Conservation (phyloP, 2,329 filamentous ascomycete species). For the Stemphylium beticola region DNA sequence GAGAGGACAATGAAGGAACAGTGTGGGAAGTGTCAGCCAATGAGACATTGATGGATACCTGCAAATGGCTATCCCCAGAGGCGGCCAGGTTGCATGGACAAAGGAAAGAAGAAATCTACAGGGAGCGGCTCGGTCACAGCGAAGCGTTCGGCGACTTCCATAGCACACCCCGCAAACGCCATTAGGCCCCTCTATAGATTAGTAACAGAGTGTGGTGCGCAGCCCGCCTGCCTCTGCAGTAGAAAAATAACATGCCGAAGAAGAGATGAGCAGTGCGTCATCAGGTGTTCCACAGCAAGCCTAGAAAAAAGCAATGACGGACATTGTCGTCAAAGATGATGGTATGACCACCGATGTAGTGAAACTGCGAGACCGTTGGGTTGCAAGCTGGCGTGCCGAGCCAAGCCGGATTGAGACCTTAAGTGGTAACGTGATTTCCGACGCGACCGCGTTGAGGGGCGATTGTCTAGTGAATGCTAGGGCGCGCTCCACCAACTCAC, state of each 20-base stretch:
- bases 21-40: not conserved
- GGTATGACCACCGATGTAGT: not conserved
- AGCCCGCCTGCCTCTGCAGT: not conserved
- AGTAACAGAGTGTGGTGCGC: not conserved
- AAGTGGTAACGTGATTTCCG: conserved; percentile 22
- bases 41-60: not conserved
- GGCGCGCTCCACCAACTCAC: conserved; percentile 6
- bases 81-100: not conserved
- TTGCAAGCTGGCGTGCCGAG: not conserved
- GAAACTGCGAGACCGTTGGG: conserved; percentile 13
- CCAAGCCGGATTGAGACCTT: conserved; percentile 3
- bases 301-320: not conserved
- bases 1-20: not conserved
- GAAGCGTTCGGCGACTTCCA: not conserved
- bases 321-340: not conserved
- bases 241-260: not conserved
- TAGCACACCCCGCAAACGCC: not conserved
- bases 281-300: not conserved
- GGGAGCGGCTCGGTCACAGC: not conserved
- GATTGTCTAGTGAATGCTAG: conserved; percentile 8
- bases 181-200: not conserved
- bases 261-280: not conserved
- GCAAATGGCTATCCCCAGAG: not conserved
- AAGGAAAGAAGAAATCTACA: not conserved
- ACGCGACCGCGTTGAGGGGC: conserved; percentile 19